phyloP scores from a whole-genome alignment of 2,329 filamentous ascomycete species.

The Zopfia rhizophila region DNA sequence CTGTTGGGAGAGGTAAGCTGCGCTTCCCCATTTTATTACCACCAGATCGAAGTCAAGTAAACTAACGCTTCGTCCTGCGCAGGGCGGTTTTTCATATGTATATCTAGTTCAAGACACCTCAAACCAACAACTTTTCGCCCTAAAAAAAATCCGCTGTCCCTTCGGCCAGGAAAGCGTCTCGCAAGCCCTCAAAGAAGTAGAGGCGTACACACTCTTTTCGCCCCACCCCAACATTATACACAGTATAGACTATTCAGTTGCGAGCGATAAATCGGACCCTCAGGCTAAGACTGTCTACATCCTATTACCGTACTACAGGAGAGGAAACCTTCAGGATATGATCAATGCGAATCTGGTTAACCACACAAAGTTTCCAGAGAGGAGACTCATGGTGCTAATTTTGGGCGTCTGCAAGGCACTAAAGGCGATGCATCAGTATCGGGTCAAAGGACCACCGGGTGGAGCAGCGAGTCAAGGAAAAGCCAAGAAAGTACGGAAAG shows the following conservation, averaged over 20 bases:
- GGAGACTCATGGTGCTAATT: constrained; percentile 87
- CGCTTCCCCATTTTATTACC: constrained; percentile 1
- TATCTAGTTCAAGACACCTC: constrained; percentile 95
- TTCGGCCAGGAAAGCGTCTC: constrained; percentile 97
- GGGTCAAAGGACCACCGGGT: constrained; percentile 67
- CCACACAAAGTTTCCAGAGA: constrained; percentile 88
- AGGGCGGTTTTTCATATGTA: constrained; percentile 98
- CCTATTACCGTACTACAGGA: constrained; percentile 90
- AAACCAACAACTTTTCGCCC: constrained; percentile 84
- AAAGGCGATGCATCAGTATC: constrained; percentile 91
- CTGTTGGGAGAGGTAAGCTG: constrained; percentile 85
- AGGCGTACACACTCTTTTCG: constrained; percentile 91
- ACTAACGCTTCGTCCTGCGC: constrained; percentile 19
- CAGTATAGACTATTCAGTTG: constrained; percentile 82
- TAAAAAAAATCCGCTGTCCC: constrained; percentile 99
- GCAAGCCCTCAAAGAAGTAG: constrained; percentile 95
- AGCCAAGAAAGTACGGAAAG: constrained; percentile 64
- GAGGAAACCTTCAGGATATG: constrained; percentile 95
- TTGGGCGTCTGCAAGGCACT: constrained; percentile 90
- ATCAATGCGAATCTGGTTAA: constrained; percentile 99
- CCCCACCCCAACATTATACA: constrained; percentile 87
- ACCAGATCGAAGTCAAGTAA: neutral
- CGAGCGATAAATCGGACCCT: constrained; percentile 73
- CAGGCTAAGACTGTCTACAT: constrained; percentile 95
- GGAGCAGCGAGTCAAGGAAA: constrained; percentile 62